These are phyloP conservation scores for Arthrobotrys sphaeroides DNA, from an alignment of 2,329 filamentous ascomycete genomes.

Conservation along the genomic window DNA sequence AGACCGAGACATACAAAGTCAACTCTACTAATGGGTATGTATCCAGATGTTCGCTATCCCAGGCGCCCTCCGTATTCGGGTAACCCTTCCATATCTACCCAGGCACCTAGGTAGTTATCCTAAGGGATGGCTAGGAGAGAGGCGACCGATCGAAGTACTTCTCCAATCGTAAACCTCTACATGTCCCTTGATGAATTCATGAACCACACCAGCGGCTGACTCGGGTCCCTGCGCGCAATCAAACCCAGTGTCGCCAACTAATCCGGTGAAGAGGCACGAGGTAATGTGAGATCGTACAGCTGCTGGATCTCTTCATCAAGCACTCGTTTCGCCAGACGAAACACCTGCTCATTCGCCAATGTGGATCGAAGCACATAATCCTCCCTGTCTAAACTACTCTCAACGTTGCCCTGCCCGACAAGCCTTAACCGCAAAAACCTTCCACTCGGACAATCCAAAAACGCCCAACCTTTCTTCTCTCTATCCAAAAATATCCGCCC, in stretches of 20 bases:
- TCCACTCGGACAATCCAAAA: slow-evolving; percentile 4
- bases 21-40: too few relatives aligned
- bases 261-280: not conserved
- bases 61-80: too few relatives aligned
- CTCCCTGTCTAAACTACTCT: not conserved
- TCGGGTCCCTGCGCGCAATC: not conserved
- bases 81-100: too few relatives aligned
- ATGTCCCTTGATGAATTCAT: not conserved
- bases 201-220: too few relatives aligned
- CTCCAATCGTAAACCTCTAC: not conserved
- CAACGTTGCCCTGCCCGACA: not conserved
- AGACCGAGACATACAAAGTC: too few relatives aligned
- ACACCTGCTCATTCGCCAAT: not conserved
- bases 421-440: slow-evolving; percentile 2
- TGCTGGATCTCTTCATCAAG: not conserved
- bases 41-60: too few relatives aligned
- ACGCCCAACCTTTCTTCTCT: not conserved
- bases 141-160: not conserved
- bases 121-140: too few relatives aligned
- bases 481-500: slow-evolving; percentile 6
- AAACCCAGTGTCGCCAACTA: not conserved
- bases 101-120: too few relatives aligned
- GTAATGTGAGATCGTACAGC: not conserved
- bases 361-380: slow-evolving; percentile 4
- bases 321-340: not conserved